A percentile compares a stretch with the other conserved stretches of the same genome.
Evolutionary conservation across 345 rosid genomes (phyloP).

Genomic region (Populus simonii): DNA sequence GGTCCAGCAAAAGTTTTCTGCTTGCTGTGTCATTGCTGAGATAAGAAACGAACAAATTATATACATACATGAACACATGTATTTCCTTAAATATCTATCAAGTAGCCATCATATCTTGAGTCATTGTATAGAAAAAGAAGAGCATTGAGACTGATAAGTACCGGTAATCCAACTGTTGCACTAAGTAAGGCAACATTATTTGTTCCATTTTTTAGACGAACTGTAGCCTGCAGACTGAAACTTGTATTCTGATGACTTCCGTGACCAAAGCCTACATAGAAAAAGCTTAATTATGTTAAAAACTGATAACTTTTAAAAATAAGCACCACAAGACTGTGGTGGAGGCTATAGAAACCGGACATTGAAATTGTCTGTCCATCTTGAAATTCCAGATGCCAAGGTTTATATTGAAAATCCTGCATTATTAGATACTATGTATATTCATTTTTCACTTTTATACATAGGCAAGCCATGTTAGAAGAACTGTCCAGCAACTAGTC

Average conservation of each 20-base stretch:
- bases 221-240: slow-evolving; percentile 31
- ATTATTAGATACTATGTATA: background rate
- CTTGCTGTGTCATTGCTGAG: background rate
- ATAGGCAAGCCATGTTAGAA: background rate
- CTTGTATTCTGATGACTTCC: slow-evolving; percentile 39
- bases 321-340: background rate
- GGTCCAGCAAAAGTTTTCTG: background rate
- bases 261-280: slow-evolving; percentile 51
- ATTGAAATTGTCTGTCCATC: background rate
- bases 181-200: slow-evolving; percentile 68
- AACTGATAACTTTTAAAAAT: background rate
- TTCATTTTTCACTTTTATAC: background rate
- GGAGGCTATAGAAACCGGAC: no score
- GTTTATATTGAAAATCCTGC: background rate
- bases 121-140: background rate
- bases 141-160: slow-evolving; percentile 20
- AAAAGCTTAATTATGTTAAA: background rate
- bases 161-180: slow-evolving; percentile 78
- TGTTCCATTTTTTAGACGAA: slow-evolving; percentile 48
- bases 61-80: no score
- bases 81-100: background rate
- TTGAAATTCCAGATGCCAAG: background rate
- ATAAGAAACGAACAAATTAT: no score
- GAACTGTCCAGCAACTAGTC: background rate
- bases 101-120: background rate